Evolutionary conservation across 495 filamentous ascomycete genomes (phyloP).

Genomic region (Jackrogersella minutella): DNA sequence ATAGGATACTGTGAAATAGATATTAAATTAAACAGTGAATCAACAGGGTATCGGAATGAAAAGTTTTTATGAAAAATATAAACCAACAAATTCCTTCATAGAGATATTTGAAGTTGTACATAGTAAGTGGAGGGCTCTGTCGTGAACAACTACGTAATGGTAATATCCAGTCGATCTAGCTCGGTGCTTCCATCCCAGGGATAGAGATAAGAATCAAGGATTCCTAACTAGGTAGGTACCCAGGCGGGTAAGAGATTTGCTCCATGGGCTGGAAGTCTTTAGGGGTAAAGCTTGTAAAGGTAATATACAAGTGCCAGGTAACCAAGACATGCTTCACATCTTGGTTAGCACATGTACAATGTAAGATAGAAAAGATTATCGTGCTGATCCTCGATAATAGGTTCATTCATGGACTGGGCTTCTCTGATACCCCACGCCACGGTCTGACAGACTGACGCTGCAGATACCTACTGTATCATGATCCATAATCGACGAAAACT

Average conservation of each 20-base stretch:
- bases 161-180: slow-evolving; percentile 1
- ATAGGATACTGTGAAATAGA: background rate
- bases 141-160: slow-evolving; percentile 2
- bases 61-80: background rate
- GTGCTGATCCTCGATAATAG: slow-evolving; percentile 25
- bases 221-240: slow-evolving; percentile 28
- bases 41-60: background rate
- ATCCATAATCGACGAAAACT: slow-evolving; percentile 1
- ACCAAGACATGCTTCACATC: slow-evolving; percentile 5
- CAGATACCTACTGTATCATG: slow-evolving; percentile 14
- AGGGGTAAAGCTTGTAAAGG: background rate
- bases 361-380: slow-evolving; percentile 11
- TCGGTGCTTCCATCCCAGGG: no score
- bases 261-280: no score
- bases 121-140: background rate
- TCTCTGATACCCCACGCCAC: slow-evolving; percentile 22
- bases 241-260: slow-evolving; percentile 17
- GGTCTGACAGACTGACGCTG: background rate
- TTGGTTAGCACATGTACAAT: background rate
- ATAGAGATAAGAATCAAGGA: slow-evolving; percentile 23
- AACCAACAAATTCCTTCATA: background rate
- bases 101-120: background rate
- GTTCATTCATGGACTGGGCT: background rate
- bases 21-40: background rate
- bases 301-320: background rate